phyloP scores from a whole-genome alignment of 305 asterid genomes.

The Andrographis paniculata region DNA sequence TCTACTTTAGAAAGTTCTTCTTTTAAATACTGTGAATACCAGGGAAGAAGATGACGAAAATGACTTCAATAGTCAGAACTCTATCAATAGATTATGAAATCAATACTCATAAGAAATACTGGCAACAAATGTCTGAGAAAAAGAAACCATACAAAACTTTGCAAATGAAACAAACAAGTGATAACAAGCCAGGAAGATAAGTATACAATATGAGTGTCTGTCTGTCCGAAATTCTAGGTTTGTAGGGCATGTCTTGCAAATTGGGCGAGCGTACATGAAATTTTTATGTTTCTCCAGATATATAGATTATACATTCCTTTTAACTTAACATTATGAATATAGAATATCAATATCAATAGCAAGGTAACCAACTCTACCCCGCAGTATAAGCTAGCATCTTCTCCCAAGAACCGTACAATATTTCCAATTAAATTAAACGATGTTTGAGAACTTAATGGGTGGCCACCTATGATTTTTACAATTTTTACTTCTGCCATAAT shows the following conservation, averaged over 20 bases:
- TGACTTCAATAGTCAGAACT: slow-evolving; percentile 11
- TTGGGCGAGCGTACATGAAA: too few relatives aligned
- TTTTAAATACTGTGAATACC: slow-evolving; percentile 62
- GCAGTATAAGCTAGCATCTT: slow-evolving; percentile 15
- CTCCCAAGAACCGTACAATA: slow-evolving; percentile 10
- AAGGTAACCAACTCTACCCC: slow-evolving; percentile 15
- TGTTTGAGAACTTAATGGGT: neutral
- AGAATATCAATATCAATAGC: slow-evolving; percentile 15
- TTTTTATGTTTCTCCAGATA: too few relatives aligned
- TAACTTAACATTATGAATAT: slow-evolving; percentile 1
- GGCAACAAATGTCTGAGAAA: neutral
- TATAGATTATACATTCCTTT: too few relatives aligned
- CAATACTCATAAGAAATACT: neutral
- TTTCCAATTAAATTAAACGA: neutral
- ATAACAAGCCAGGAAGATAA: too few relatives aligned
- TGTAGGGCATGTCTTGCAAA: neutral
- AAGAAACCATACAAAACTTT: too few relatives aligned
- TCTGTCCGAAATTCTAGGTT: too few relatives aligned
- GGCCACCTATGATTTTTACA: neutral
- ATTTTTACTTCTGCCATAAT: neutral
- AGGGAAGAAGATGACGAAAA: slow-evolving; percentile 18
- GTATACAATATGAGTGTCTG: too few relatives aligned
- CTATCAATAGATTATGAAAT: slow-evolving; percentile 9
- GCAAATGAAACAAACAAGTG: too few relatives aligned
- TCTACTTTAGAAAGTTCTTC: slow-evolving; percentile 87